Evolutionary conservation across 1,139 yeast species (phyloP), one percentile per base, ranked within the genome.

Genomic region (Taphrina communis): DNA sequence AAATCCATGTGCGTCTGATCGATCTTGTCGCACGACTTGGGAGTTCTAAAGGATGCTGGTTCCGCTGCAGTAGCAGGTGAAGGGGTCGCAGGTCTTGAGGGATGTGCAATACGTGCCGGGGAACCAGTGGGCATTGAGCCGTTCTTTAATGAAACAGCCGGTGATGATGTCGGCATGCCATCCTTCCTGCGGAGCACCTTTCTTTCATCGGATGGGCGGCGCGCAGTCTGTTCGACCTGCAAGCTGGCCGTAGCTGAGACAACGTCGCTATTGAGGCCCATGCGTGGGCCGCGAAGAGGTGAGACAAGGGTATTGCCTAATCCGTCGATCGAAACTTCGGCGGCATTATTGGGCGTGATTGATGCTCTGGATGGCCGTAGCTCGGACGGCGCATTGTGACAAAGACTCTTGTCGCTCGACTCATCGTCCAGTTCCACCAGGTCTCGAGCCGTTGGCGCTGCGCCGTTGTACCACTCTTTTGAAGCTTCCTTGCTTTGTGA

Each of bases 251-350:
- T 35, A 53, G 42, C 42, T 53, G 58, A 53, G 58, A 53, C 58
- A 53, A 35, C 17, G 42, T 11, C 35, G 58, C 14, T 38, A 1
- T 53, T 31, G 44, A 53, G 41, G 58, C 42, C 44, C 42, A 42
- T 5, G 42, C 58, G 42, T 53, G 41, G 58, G 19, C 62, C 62
- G 46, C 62, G 52, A 44, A 58, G 53, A 36, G n/a, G 39, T 58
- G 62, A 58, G 62, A 58, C 62, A 42, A 19, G 11, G 19, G 12
- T 35, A 31, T 35, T 58, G 39, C 62, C 62, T 17, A 36, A 58
- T 58, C 62, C 62, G 62, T 58, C 62, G 62, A 58, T 31, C 21
- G 25, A n/a, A 46, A 9, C 6, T n/a, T 42, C 53, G 53, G 62
- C 62, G 39, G 36, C 36, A 39, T 41, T 39, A n/a, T 41, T 36